Percentiles rank a stretch among this genome's conserved stretches.
phyloP scores from a whole-genome alignment of 371 early-diverging fungal genomes.

The Phascolomyces articulosus region DNA sequence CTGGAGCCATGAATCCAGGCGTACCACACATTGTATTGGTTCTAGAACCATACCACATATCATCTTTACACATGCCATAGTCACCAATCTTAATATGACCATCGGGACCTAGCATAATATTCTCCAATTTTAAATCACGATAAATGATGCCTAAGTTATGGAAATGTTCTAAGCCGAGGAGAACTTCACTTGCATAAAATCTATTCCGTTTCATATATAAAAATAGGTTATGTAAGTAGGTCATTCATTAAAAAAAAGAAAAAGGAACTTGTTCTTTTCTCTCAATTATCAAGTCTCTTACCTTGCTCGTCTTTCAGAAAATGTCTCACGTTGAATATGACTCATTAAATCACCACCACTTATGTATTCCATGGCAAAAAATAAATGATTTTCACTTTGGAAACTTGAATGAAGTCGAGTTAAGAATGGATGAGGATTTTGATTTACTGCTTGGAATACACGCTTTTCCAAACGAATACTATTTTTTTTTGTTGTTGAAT shows the following conservation, averaged over 20 bases:
- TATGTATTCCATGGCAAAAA: constrained; percentile 99
- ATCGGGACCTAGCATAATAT: constrained; percentile 89
- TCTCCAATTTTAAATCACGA: constrained; percentile 98
- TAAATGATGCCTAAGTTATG: constrained; percentile 95
- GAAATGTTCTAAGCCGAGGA: constrained; percentile 95
- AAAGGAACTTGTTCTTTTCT: too few relatives aligned
- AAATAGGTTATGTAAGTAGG: too few relatives aligned
- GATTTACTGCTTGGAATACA: constrained; percentile 88
- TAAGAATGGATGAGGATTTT: constrained; percentile 93
- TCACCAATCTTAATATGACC: constrained; percentile 99
- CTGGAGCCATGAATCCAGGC: constrained; percentile 99
- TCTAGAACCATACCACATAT: constrained; percentile 80
- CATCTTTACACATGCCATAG: constrained; percentile 98
- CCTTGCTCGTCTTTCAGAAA: constrained; percentile 86
- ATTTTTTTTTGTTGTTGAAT: too few relatives aligned
- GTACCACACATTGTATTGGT: constrained; percentile 99
- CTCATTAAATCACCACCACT: constrained; percentile 99
- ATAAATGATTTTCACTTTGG: constrained; percentile 91
- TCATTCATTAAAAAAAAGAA: too few relatives aligned
- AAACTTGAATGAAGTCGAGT: constrained; percentile 96
- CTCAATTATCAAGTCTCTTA: constrained; percentile 16
- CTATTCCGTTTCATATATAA: too few relatives aligned
- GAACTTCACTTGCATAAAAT: constrained; percentile 97
- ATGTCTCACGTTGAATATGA: constrained; percentile 89
- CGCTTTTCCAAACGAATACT: constrained; percentile 91